Evolutionary conservation across 306 rosid genomes (phyloP).

Genomic region (Astragalus membranaceus): DNA sequence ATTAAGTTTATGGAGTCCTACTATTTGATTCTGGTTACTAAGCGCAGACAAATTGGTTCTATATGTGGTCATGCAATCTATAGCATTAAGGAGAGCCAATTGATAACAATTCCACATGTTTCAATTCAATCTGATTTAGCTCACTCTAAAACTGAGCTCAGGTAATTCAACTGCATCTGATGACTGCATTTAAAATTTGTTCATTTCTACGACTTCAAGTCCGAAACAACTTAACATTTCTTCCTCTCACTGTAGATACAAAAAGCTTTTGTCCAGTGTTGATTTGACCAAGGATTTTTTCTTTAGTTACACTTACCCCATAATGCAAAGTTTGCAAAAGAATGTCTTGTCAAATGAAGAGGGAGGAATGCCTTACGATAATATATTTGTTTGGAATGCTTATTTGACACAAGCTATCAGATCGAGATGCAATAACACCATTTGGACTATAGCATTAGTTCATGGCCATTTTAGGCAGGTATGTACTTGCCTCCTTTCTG

Average conservation of each 20-base stretch:
- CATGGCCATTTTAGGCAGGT: slow-evolving; percentile 97
- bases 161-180: slow-evolving; percentile 31
- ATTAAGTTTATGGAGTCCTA: slow-evolving; percentile 85
- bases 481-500: slow-evolving; percentile 2
- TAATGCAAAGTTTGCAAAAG: slow-evolving; percentile 92
- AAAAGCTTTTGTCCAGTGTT: slow-evolving; percentile 78
- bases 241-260: slow-evolving; percentile 56
- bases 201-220: not conserved
- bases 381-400: slow-evolving; percentile 95
- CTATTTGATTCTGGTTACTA: slow-evolving; percentile 82
- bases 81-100: slow-evolving; percentile 72
- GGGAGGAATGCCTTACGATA: slow-evolving; percentile 72
- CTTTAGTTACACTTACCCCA: slow-evolving; percentile 93
- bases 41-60: slow-evolving; percentile 84
- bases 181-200: not conserved
- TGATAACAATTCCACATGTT: slow-evolving; percentile 76
- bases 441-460: slow-evolving; percentile 93
- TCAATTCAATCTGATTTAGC: slow-evolving; percentile 80
- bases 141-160: slow-evolving; percentile 77
- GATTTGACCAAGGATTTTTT: slow-evolving; percentile 94
- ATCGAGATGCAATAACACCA: slow-evolving; percentile 78
- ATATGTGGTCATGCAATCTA: slow-evolving; percentile 90
- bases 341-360: slow-evolving; percentile 47
- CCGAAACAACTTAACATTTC: not conserved
- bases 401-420: slow-evolving; percentile 79